phyloP scores from a whole-genome alignment of 352 stramenopile species.

The Globisporangium echinulatum region DNA sequence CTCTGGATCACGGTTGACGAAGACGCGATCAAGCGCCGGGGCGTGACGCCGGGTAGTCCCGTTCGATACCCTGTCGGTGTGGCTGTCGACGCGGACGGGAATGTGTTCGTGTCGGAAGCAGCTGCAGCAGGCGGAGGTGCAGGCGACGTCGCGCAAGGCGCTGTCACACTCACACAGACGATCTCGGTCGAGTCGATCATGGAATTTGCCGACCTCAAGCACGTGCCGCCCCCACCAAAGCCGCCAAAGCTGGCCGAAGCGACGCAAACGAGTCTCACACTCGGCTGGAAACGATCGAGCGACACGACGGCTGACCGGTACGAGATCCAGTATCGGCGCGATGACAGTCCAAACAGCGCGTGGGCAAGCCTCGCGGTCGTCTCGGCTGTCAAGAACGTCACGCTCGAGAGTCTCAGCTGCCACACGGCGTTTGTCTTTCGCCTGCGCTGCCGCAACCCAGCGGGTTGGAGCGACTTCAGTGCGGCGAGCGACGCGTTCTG shows the following conservation, averaged over 20 bases:
- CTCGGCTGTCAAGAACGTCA: constrained; percentile 29
- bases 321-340: constrained; percentile 57
- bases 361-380: constrained; percentile 41
- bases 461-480: constrained; percentile 67
- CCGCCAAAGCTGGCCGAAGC: constrained; percentile 41
- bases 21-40: constrained; percentile 46
- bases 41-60: constrained; percentile 24
- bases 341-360: constrained; percentile 35
- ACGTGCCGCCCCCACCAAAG: constrained; percentile 23
- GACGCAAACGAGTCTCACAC: constrained; percentile 37
- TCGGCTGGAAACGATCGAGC: constrained; percentile 52
- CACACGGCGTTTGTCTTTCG: constrained; percentile 56
- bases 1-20: constrained; percentile 77
- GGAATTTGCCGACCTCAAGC: constrained; percentile 37
- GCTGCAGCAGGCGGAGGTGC: constrained; percentile 2
- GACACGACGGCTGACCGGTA: constrained; percentile 71
- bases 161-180: constrained; percentile 24
- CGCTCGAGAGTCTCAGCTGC: constrained; percentile 36
- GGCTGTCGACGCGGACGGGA: constrained; percentile 58
- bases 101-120: constrained; percentile 64
- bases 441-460: constrained; percentile 54
- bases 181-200: constrained; percentile 67
- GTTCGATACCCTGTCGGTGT: constrained; percentile 64
- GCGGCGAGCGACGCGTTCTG: constrained; percentile 38
- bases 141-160: not conserved